Conservation (phyloP, 495 filamentous ascomycete genomes). For the Podospora pseudoanserina region DNA sequence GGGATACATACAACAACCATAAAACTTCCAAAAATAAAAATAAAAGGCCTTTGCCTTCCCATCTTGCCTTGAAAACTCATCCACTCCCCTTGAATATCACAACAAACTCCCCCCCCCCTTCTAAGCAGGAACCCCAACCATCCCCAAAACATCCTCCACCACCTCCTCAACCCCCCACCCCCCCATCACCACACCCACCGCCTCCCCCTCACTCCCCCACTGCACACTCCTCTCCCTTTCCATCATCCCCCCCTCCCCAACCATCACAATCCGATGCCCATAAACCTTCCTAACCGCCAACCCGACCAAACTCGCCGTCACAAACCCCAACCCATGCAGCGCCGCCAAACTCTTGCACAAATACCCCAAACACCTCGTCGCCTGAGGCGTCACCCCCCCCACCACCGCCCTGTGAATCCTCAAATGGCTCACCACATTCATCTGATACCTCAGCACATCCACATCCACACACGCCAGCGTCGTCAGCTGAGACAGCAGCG, state of each 20-base stretch:
- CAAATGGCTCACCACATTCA: conserved; percentile 81
- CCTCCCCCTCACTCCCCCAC: conserved; percentile 78
- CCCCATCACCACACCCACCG: conserved; percentile 61
- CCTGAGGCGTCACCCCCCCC: conserved; percentile 69
- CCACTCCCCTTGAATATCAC: neutral
- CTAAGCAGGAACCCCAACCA: conserved; percentile 67
- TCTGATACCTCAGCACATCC: conserved; percentile 74
- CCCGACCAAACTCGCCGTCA: conserved; percentile 78
- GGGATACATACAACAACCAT: no score
- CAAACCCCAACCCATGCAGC: conserved; percentile 74
- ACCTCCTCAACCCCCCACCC: conserved; percentile 71
- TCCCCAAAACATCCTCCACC: conserved; percentile 73
- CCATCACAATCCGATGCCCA: neutral
- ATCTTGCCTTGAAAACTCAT: neutral
- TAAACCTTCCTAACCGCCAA: conserved; percentile 71
- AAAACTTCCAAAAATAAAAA: neutral
- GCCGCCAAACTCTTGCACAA: conserved; percentile 72
- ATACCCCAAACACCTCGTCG: conserved; percentile 70
- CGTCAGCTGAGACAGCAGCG: conserved; percentile 34
- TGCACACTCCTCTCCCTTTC: conserved; percentile 83
- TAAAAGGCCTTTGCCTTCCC: neutral
- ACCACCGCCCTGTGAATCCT: conserved; percentile 79
- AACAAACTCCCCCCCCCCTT: neutral
- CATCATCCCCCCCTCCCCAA: conserved; percentile 53
- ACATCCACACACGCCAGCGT: conserved; percentile 34